These are phyloP conservation scores for Lactifluus pinguis DNA, from an alignment of 768 basidiomycete genomes.

Conservation along the genomic window DNA sequence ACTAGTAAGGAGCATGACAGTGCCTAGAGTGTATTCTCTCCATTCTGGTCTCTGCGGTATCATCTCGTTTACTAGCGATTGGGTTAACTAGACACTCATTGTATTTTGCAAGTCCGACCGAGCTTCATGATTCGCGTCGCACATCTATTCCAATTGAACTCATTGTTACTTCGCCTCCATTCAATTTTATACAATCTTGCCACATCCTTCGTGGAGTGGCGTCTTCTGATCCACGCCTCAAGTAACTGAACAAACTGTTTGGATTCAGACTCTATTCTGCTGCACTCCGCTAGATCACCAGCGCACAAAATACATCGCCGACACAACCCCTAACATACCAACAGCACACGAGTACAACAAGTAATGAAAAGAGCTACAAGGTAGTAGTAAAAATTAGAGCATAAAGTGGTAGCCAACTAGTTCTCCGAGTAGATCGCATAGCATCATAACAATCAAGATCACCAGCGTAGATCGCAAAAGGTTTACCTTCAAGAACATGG, in stretches of 20 bases:
- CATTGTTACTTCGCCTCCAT: not conserved
- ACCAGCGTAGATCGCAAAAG: not conserved
- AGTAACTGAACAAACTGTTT: not conserved
- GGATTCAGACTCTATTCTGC: no score
- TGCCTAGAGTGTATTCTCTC: not conserved
- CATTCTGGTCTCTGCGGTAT: not conserved
- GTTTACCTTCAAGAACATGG: not conserved
- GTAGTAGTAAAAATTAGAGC: not conserved
- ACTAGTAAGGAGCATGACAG: not conserved
- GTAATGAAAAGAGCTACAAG: conserved; percentile 1
- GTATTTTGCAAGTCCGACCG: not conserved
- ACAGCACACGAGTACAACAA: not conserved
- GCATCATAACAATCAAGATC: not conserved
- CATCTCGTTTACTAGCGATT: not conserved
- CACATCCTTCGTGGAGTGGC: not conserved
- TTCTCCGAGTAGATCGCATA: not conserved
- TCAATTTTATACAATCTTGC: not conserved
- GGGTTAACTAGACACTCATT: not conserved
- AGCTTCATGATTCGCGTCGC: not conserved
- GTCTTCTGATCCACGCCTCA: not conserved
- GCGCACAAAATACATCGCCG: not conserved
- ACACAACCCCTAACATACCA: not conserved
- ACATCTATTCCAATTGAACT: not conserved
- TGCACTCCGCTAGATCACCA: no score
- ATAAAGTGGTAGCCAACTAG: not conserved